Evolutionary conservation across 148 eudicot species (phyloP).

Genomic region (Dysphania ambrosioides): DNA sequence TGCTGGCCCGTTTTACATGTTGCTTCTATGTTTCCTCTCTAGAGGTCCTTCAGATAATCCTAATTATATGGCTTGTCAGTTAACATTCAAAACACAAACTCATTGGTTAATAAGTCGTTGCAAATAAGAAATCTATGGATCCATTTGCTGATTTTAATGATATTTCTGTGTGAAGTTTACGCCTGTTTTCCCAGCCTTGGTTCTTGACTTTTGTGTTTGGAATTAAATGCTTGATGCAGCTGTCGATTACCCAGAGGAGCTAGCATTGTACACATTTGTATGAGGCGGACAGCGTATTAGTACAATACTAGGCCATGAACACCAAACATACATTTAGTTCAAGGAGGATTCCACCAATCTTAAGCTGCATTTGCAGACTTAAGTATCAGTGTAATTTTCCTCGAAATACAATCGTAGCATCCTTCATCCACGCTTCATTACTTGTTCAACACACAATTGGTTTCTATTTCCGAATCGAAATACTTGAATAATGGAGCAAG

Average conservation of each 20-base stretch:
- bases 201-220: background rate
- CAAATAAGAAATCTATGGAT: slow-evolving; percentile 18
- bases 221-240: background rate
- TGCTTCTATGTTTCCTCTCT: slow-evolving; percentile 11
- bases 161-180: background rate
- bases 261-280: background rate
- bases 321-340: no score
- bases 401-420: no score
- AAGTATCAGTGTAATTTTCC: no score
- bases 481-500: slow-evolving; percentile 8
- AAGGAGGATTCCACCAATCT: no score
- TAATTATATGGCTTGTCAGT: slow-evolving; percentile 6
- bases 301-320: no score
- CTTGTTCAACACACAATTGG: no score
- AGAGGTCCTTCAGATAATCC: slow-evolving; percentile 17
- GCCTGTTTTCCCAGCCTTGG: background rate
- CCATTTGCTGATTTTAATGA: slow-evolving; percentile 11
- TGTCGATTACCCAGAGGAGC: background rate
- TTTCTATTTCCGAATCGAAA: no score
- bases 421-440: no score
- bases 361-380: no score
- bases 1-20: slow-evolving; percentile 20
- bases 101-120: slow-evolving; percentile 16
- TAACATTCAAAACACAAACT: background rate
- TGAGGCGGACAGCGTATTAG: no score